Conservation (phyloP, 192 early-diverging fungal genomes). For the Coemansia sp. region DNA sequence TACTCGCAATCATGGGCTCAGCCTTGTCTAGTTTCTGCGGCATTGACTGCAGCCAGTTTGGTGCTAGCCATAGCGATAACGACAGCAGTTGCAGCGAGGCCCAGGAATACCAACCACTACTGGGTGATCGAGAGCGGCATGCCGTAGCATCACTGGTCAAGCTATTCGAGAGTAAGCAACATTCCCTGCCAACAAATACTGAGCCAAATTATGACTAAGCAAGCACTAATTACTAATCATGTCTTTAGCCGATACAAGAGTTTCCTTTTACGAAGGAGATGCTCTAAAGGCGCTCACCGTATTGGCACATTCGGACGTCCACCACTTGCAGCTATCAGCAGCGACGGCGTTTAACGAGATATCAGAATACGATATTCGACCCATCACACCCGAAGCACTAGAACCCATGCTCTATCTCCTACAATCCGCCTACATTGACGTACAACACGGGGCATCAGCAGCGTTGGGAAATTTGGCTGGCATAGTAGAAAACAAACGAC, state of each 20-base stretch:
- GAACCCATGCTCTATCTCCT: slow-evolving; percentile 76
- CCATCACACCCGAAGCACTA: slow-evolving; percentile 63
- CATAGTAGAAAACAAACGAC: slow-evolving; percentile 69
- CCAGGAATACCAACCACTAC: slow-evolving; percentile 28
- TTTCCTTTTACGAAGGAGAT: slow-evolving; percentile 73
- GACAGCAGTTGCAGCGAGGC: neutral
- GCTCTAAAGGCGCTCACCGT: slow-evolving; percentile 72
- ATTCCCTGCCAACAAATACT: no score
- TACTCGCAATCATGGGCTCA: neutral
- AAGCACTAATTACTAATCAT: neutral
- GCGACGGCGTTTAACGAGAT: slow-evolving; percentile 88
- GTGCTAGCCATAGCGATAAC: neutral
- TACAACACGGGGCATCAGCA: slow-evolving; percentile 75
- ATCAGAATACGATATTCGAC: slow-evolving; percentile 76
- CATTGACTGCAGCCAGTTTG: neutral
- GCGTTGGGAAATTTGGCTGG: slow-evolving; percentile 78
- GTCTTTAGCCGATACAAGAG: slow-evolving; percentile 15
- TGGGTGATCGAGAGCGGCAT: slow-evolving; percentile 30
- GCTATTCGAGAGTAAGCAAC: slow-evolving; percentile 33
- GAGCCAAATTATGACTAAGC: no score
- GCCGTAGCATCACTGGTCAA: slow-evolving; percentile 37
- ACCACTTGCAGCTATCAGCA: slow-evolving; percentile 80
- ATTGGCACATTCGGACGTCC: slow-evolving; percentile 79
- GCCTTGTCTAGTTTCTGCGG: neutral
- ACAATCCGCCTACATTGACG: slow-evolving; percentile 71